A percentile compares a stretch with the other conserved stretches of the same genome.
Conservation (phyloP, 1,284 basidiomycete genomes). For the Xerocomus nothofagi region DNA sequence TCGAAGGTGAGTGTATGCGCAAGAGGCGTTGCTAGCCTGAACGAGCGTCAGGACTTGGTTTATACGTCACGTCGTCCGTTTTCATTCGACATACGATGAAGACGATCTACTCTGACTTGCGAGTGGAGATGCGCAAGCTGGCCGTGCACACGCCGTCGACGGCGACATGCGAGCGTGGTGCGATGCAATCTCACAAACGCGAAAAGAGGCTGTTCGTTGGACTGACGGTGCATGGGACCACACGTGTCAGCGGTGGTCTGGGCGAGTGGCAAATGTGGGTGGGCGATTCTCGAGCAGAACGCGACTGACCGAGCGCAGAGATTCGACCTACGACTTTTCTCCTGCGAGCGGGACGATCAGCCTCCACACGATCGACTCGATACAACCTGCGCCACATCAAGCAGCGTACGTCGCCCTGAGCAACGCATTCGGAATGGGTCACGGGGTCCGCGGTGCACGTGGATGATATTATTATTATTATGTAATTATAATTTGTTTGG, state of each 20-base stretch:
- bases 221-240: slow-evolving; percentile 53
- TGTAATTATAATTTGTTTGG: slow-evolving; percentile 12
- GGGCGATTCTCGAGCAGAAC: not conserved
- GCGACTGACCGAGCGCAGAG: slow-evolving; percentile 40
- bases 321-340: slow-evolving; percentile 74
- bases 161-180: not conserved
- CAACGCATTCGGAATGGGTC: slow-evolving; percentile 45
- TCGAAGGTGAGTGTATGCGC: slow-evolving; percentile 56
- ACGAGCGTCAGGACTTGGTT: slow-evolving; percentile 51
- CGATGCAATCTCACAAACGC: slow-evolving; percentile 22
- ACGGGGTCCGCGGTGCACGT: not conserved
- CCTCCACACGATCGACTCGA: slow-evolving; percentile 64
- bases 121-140: slow-evolving; percentile 53
- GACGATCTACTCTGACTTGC: slow-evolving; percentile 67
- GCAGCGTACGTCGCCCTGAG: slow-evolving; percentile 64
- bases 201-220: slow-evolving; percentile 59
- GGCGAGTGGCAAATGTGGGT: slow-evolving; percentile 74
- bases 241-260: slow-evolving; percentile 56
- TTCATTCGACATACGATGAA: slow-evolving; percentile 72
- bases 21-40: not conserved
- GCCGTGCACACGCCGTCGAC: slow-evolving; percentile 33
- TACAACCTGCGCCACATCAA: slow-evolving; percentile 70
- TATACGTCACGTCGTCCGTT: slow-evolving; percentile 69
- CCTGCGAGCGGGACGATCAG: slow-evolving; percentile 61
- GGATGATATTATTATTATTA: too few relatives aligned